phyloP scores from a whole-genome alignment of 2,329 filamentous ascomycete species.

The Dothideomycetidae sp. region DNA sequence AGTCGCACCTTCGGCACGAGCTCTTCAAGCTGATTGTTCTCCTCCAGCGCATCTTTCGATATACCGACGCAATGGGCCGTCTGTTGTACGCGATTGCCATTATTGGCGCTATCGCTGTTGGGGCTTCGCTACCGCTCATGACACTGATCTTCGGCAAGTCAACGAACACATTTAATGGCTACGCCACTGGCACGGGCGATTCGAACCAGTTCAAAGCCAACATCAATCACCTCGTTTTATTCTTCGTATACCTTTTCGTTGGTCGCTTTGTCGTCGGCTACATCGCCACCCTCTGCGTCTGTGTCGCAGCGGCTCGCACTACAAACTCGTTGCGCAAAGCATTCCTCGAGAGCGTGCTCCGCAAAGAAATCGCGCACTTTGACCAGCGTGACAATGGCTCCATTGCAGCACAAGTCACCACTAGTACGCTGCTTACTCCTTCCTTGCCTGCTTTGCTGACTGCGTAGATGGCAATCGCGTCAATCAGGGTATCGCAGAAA shows the following conservation, averaged over 20 bases:
- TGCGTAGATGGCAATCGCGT: conserved; percentile 23
- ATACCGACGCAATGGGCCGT: conserved; percentile 18
- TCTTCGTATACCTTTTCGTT: conserved; percentile 57
- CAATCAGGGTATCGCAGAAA: conserved; percentile 29
- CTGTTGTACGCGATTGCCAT: conserved; percentile 19
- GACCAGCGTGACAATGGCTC: conserved; percentile 44
- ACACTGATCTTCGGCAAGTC: conserved; percentile 39
- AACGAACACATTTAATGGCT: conserved; percentile 33
- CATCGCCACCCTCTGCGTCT: conserved; percentile 30
- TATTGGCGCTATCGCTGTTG: conserved; percentile 28
- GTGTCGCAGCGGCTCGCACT: conserved; percentile 37
- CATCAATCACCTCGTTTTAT: conserved; percentile 36
- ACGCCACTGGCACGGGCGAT: conserved; percentile 14
- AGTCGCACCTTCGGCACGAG: no score
- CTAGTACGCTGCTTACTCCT: conserved; percentile 21
- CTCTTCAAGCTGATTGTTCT: no score
- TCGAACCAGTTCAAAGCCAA: conserved; percentile 13
- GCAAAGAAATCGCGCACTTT: conserved; percentile 52
- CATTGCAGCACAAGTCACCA: conserved; percentile 49
- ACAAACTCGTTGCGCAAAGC: conserved; percentile 40
- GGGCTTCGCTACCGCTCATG: conserved; percentile 35
- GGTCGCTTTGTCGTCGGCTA: conserved; percentile 51
- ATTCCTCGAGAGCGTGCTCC: conserved; percentile 50
- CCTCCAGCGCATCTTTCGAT: conserved; percentile 22
- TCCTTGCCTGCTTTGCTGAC: conserved; percentile 6